Evolutionary conservation across 1,139 yeast species (phyloP).

Genomic region (Scheffersomyces parashehatae): DNA sequence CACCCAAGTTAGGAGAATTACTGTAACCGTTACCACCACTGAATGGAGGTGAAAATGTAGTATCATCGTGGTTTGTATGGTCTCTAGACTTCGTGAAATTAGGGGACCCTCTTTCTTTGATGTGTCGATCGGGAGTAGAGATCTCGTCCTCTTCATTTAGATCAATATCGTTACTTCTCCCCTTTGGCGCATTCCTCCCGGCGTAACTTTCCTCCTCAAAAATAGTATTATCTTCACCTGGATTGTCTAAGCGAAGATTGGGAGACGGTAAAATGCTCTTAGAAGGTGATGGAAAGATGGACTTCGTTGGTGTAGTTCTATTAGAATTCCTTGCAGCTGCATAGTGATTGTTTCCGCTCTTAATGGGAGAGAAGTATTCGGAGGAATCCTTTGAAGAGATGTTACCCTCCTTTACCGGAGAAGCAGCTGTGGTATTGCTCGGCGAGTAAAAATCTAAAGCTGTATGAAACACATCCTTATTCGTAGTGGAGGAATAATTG

Average conservation of each 20-base stretch:
- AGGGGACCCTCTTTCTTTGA: slow-evolving; percentile 22
- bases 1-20: slow-evolving; percentile 11
- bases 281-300: background rate
- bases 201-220: slow-evolving; percentile 6
- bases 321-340: too few relatives aligned
- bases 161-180: slow-evolving; percentile 5
- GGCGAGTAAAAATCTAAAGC: slow-evolving; percentile 32
- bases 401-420: background rate
- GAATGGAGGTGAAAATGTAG: background rate
- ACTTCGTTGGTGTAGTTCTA: slow-evolving; percentile 5
- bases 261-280: slow-evolving; percentile 1
- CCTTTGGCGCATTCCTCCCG: background rate
- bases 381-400: background rate
- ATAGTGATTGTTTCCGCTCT: slow-evolving; percentile 1
- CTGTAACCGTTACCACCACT: background rate
- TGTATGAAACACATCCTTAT: slow-evolving; percentile 41
- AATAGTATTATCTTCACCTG: slow-evolving; percentile 7
- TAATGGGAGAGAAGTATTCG: background rate
- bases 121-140: slow-evolving; percentile 3
- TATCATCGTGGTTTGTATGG: too few relatives aligned
- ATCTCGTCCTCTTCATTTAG: slow-evolving; percentile 4
- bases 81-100: slow-evolving; percentile 4
- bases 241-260: slow-evolving; percentile 9
- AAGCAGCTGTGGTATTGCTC: background rate
- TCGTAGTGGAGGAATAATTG: slow-evolving; percentile 15